Base-by-base conservation (phyloP, 495 filamentous ascomycete species). In the Aspergillus campestris region DNA sequence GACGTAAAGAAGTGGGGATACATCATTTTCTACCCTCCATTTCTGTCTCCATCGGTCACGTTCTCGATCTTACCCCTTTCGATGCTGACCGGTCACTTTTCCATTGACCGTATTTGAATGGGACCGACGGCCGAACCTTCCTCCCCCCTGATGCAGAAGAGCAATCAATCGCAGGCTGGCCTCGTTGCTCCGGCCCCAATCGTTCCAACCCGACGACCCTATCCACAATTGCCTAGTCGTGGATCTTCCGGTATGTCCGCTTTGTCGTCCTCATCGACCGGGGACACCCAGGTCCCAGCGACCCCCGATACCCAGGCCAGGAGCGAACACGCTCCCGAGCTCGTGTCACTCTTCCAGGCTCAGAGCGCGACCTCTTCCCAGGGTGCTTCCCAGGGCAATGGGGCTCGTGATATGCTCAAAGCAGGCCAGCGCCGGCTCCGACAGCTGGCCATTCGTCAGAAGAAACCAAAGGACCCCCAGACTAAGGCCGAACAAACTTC, bases 401-500 rank as follows among this genome's bases (percentile, higher is more conserved):
- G 54, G 29, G 52, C 59, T 28, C 53, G 54, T 31, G 58, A 59
- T 9, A 53, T 61, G n/a, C 34, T 64, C 37, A 70, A 67, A 35
- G 64, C 67, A 8, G 57, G 67, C n/a, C 69, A 68, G 43, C 65
- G 66, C 9, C 69, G 69, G 13, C 60, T 72, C 3, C 50, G 61
- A 10, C 59, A 69, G 27, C 56, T 71, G 18, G 56, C 63, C 14
- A 66, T 66, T 45, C 65, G 67, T n/a, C 62, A 55, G 30, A 66
- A 58, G 42, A 69, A 65, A 33, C 55, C 56, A 38, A 14, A 48
- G 0, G 45, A 64, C 10, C 35, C 59, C 3, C 58, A 49, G 18
- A 38, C 50, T 1, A 71, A 67, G 35, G 24, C 51, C 1, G 60
- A 64, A 6, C 61, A 66, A 0, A 47, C 61, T 11, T 47, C 55